Evolutionary conservation across 2,329 filamentous ascomycete genomes (phyloP).

Genomic region (Boeremia lycopersici): DNA sequence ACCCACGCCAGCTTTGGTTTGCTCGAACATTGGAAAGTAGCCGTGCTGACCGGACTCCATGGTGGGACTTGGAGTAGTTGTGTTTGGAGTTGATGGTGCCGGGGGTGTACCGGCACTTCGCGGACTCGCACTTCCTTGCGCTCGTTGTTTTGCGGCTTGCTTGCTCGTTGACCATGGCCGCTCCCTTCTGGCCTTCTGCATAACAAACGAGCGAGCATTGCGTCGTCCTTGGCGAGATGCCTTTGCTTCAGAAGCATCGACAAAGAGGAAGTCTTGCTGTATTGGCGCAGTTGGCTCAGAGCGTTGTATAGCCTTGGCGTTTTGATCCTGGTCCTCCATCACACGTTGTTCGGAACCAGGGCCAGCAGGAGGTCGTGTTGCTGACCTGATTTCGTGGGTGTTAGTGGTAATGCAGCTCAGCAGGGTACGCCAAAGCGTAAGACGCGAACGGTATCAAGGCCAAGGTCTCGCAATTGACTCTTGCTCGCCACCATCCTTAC

Average conservation of each 20-base stretch:
- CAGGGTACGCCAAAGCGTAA: conserved; percentile 26
- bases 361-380: conserved; percentile 24
- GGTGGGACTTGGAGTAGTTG: conserved; percentile 41
- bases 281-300: conserved; percentile 29
- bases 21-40: conserved; percentile 27
- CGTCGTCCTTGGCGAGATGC: conserved; percentile 46
- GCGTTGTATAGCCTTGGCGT: conserved; percentile 29
- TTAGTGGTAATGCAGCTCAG: conserved; percentile 33
- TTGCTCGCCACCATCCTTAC: conserved; percentile 37
- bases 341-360: conserved; percentile 25
- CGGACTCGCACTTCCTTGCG: conserved; percentile 35
- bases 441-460: conserved; percentile 27
- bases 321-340: conserved; percentile 37
- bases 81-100: conserved; percentile 34
- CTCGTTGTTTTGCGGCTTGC: conserved; percentile 41
- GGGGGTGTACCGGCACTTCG: conserved; percentile 38
- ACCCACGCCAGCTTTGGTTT: conserved; percentile 19
- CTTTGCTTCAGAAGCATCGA: conserved; percentile 47
- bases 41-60: conserved; percentile 21
- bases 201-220: conserved; percentile 49
- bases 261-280: conserved; percentile 47
- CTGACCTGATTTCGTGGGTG: conserved; percentile 25
- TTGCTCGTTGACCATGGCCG: conserved; percentile 50
- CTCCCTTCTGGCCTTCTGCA: conserved; percentile 48
- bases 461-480: conserved; percentile 36